phyloP scores from a whole-genome alignment of 1,139 yeast species.

The Candida pseudoviswanathii region DNA sequence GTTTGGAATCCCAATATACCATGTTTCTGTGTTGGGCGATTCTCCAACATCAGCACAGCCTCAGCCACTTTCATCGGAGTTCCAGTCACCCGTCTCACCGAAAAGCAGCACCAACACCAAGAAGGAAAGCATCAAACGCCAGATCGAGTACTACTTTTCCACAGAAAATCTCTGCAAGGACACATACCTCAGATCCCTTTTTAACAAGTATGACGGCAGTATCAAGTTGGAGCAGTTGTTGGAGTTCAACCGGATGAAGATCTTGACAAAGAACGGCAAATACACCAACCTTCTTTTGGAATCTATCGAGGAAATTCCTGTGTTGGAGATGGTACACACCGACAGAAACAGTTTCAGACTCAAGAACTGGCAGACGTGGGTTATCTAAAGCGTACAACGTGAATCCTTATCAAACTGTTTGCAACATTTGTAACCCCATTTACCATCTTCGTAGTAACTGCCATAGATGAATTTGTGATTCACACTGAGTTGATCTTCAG shows the following conservation, averaged over 20 bases:
- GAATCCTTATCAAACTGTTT: constrained; percentile 28
- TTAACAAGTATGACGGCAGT: constrained; percentile 22
- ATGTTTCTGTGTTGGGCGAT: constrained; percentile 1
- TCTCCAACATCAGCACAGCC: neutral
- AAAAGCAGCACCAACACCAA: constrained; percentile 3
- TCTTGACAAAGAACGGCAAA: constrained; percentile 23
- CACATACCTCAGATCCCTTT: constrained; percentile 23
- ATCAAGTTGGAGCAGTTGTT: constrained; percentile 20
- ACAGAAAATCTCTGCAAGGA: constrained; percentile 29
- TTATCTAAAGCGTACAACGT: constrained; percentile 22
- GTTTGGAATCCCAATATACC: constrained; percentile 7
- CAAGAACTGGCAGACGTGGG: constrained; percentile 23
- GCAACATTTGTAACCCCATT: constrained; percentile 55
- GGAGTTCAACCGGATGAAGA: constrained; percentile 22
- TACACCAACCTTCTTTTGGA: constrained; percentile 17
- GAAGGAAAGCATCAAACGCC: constrained; percentile 18
- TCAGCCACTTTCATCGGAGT: neutral
- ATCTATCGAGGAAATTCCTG: constrained; percentile 18
- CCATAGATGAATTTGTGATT: constrained; percentile 51
- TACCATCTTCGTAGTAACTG: constrained; percentile 46
- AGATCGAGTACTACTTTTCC: constrained; percentile 29
- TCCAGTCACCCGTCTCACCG: neutral
- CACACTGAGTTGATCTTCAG: constrained; percentile 38
- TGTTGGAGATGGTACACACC: constrained; percentile 18
- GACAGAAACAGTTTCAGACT: constrained; percentile 16